Base-by-base conservation (phyloP, 768 basidiomycete genomes). In the Imleria badia region DNA sequence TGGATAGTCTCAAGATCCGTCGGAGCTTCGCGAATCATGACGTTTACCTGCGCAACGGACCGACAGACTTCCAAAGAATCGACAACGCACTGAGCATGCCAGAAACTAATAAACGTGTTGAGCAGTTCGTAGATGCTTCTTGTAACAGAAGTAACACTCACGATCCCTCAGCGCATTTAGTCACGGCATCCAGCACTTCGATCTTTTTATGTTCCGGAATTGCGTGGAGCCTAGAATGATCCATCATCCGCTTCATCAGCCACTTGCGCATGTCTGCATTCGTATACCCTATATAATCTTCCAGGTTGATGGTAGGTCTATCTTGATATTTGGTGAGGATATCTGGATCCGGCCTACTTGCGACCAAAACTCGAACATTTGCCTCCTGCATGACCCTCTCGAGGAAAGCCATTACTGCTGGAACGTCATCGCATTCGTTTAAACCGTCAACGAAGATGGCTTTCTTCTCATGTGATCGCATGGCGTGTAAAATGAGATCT, bases 11-110 rank as follows among this genome's bases (percentile, higher is more conserved):
- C 56, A n/a, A 64, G 62, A 49, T 66, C 58, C 34, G 39, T 48
- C 1, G 67, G 64, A 22, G 62, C 34, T 7, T 58, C 48, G 5
- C 34, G 17, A 35, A 69, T 54, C 54, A 61, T 61, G n/a, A 0
- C 4, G 45, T 66, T 62, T 14, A 69, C 62, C 38, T 62, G 58
- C 11, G 53, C 59, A 30, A 69, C 60, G 17, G 65, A 67, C 41
- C 60, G 65, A 48, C 66, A 68, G 22, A 55, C 50, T 36, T 59
- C 65, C 34, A 68, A 45, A 19, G 66, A 69, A 52, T 67, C 67
- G 13, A 67, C 34, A 13, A 64, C 9, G 43, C 66, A 67, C 30
- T 69, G 66, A n/a, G 64, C 66, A 33, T 60, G 60, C 64, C 66
- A 68, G 30, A 67, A 67, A 22, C 67, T 67, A 33, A 44, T 14